These are phyloP conservation scores for Dicorynia guianensis DNA, from an alignment of 306 rosid species.

Conservation along the genomic window DNA sequence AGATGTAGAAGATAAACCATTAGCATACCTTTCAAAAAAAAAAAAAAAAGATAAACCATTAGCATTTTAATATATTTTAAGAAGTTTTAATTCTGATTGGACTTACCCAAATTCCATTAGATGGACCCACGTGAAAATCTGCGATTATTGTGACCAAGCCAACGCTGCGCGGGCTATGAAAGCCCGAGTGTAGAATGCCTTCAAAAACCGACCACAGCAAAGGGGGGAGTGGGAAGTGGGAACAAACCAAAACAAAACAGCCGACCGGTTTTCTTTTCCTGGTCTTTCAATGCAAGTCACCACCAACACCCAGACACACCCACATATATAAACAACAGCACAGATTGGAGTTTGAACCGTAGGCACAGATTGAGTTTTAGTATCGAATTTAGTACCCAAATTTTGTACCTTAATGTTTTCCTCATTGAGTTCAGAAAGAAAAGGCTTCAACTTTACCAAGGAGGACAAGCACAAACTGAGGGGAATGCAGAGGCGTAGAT, in stretches of 20 bases:
- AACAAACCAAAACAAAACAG: slow-evolving; percentile 31
- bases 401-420: neutral
- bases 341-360: neutral
- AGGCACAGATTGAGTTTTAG: neutral
- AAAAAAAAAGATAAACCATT: too few relatives aligned
- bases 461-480: neutral
- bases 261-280: neutral
- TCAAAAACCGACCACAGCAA: slow-evolving; percentile 13
- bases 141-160: too few relatives aligned
- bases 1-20: too few relatives aligned
- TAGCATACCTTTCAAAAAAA: too few relatives aligned
- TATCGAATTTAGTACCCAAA: neutral
- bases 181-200: too few relatives aligned
- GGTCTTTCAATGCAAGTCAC: neutral
- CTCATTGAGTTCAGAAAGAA: slow-evolving; percentile 9
- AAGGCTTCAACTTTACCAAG: slow-evolving; percentile 7
- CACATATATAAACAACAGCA: neutral
- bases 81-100: too few relatives aligned
- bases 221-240: neutral
- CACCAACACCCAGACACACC: neutral
- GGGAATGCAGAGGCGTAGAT: slow-evolving; percentile 71
- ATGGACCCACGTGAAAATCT: too few relatives aligned
- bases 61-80: too few relatives aligned
- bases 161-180: too few relatives aligned
- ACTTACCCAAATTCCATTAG: too few relatives aligned